Percentiles rank a stretch among this genome's conserved stretches.
These are phyloP conservation scores for Asterella californica DNA, from an alignment of 225 moss, liverwort and hornwort genomes.

Conservation along the genomic window DNA sequence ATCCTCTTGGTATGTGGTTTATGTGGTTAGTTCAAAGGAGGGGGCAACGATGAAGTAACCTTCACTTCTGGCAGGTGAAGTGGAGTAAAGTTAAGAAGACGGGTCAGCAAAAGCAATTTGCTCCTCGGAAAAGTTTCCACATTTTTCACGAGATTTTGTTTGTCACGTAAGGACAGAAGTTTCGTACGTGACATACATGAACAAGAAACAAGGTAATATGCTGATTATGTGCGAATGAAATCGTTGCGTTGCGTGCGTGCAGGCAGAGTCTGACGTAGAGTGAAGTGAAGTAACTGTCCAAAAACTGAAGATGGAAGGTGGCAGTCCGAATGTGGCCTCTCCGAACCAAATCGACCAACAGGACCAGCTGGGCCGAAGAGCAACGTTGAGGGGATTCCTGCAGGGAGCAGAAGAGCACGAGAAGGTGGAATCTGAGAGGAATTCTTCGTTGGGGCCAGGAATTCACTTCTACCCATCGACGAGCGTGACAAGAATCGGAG, in stretches of 20 bases:
- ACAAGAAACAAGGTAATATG: background rate
- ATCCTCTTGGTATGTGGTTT: no score
- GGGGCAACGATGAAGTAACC: no score
- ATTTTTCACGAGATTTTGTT: no score
- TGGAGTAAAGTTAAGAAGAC: no score
- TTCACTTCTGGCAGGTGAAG: no score
- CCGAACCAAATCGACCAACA: background rate
- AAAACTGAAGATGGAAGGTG: background rate
- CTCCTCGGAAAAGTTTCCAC: no score
- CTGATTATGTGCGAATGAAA: background rate
- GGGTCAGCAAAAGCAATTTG: no score
- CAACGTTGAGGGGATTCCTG: constrained; percentile 2
- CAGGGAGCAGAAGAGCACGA: constrained; percentile 8
- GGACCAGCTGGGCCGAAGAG: background rate
- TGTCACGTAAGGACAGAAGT: background rate
- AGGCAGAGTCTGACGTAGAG: background rate
- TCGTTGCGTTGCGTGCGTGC: background rate
- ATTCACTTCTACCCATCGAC: constrained; percentile 22
- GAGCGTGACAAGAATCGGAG: constrained; percentile 13
- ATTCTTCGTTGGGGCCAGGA: background rate
- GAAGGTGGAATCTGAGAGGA: background rate
- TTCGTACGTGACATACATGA: background rate
- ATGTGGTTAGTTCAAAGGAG: no score
- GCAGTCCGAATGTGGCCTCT: background rate
- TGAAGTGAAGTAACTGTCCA: no score